Base-by-base conservation (phyloP, 495 filamentous ascomycete genomes). In the Trichoderma reesei region DNA sequence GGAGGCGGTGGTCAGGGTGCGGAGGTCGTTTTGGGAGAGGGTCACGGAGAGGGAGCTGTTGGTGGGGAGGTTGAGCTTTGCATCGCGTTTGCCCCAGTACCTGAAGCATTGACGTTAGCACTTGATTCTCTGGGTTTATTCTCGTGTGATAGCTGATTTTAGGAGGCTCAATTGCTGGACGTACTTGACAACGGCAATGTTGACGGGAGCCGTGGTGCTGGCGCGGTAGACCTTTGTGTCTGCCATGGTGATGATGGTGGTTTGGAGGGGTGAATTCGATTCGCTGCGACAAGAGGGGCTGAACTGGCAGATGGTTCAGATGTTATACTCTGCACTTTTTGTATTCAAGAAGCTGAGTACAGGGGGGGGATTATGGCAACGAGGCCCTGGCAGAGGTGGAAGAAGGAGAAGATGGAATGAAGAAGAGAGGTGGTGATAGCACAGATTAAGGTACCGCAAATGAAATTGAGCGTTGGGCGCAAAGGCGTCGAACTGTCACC, bases 171-270 rank as follows among this genome's bases (percentile, higher is more conserved):
- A 56, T 44, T 61, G 66, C 64, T 61, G 48, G 46, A 71, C 80
- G 64, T 80, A 94, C 90, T 99, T 99, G 75, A 99, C 93, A 41
- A 99, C 94, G 63, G 94, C 94, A 71, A 99, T 99, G 80, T 99
- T 99, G 68, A 99, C 94, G 16, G 94, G 94, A 33, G 94, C 94
- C 41, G 91, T 96, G 56, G 93, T 97, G 78, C 89, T 96, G 61
- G 95, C 91, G 71, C 90, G 87, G 80, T 92, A 92, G 71, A 98
- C 75, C 62, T 75, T 78, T 31, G 71, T 72, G 46, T 80, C 76
- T 33, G 79, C 72, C 83, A 85, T 85, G 38, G 20, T 44, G 51
- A 34, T 3, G 51, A 5, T 56, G 7, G 20, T 56, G 7, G 20
- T 56, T 3, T 56, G 51, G 26, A 56, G 26, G 42, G 42, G 13